Percentiles rank a stretch among this genome's conserved stretches.
Conservation (phyloP, 768 basidiomycete species). For the Agaricus subrufescens region DNA sequence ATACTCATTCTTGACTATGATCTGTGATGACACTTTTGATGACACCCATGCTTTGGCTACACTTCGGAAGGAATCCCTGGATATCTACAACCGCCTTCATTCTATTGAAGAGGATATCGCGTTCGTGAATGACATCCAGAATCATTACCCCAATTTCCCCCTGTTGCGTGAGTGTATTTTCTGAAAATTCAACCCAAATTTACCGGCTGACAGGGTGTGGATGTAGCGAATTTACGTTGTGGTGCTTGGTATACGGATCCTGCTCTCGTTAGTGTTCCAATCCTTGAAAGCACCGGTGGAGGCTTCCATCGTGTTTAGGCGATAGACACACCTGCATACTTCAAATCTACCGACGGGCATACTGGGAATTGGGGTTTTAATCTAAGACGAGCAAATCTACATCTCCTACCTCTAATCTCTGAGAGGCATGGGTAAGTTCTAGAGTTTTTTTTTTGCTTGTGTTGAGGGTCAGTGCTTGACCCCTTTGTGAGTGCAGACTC, state of each 20-base stretch:
- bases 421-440: constrained; percentile 53
- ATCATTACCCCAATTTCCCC: constrained; percentile 38
- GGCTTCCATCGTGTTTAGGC: constrained; percentile 17
- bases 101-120: constrained; percentile 75
- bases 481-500: constrained; percentile 47
- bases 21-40: neutral
- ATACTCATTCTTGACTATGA: neutral
- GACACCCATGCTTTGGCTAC: constrained; percentile 33
- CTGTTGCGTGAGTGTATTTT: constrained; percentile 41
- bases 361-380: constrained; percentile 83
- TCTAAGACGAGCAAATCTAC: constrained; percentile 78
- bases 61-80: constrained; percentile 64
- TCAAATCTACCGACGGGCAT: constrained; percentile 92
- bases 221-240: constrained; percentile 83
- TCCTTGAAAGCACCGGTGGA: neutral
- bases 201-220: neutral
- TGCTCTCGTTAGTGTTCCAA: constrained; percentile 35
- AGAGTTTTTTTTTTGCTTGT: no score
- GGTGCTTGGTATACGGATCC: constrained; percentile 93
- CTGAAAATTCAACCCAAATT: neutral
- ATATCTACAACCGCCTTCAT: constrained; percentile 83
- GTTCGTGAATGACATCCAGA: constrained; percentile 58
- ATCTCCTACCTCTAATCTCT: constrained; percentile 57
- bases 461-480: no score
- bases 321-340: constrained; percentile 58